Base-by-base conservation (phyloP, 768 basidiomycete species). In the Lentinula lateritia region DNA sequence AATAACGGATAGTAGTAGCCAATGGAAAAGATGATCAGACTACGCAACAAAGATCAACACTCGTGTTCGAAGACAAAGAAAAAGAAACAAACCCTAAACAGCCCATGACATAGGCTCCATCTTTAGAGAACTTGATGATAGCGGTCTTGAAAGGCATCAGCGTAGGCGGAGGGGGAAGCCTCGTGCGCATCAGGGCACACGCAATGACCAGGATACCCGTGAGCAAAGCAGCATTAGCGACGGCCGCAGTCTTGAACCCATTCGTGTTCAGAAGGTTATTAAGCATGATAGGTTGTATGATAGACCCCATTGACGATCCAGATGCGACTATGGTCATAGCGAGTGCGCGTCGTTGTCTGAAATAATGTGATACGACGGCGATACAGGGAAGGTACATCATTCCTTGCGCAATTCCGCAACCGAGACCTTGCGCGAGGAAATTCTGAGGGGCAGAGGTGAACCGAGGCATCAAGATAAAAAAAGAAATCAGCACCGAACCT, bases 391-490 rank as follows among this genome's bases (percentile, higher is more conserved):
- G 63, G 66, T 84, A 85, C 64, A 84, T 74, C 39, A 85, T 63
- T 0, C 84, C 84, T 73, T 80, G 78, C 20, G 83, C 83, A 16
- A 84, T 68, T 0, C 85, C 85, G 74, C 81, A 79, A 0, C 81
- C 83, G 6, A 86, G 69, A 0, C 82, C 83, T 71, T 87, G 84
- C 0, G 81, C 73, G 2, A 87, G 73, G 64, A 85, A 80, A 16
- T 78, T 74, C 63, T 68, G 20, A 10, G 46, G 32, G 59, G 60
- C 50, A 52, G 9, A n/a, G 13, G 18, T 15, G 20, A 63, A 36
- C 36, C 15, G 42, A 55, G 28, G 20, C 34, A 15, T 15, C 12
- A 50, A 8, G 48, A 41, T 12, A 42, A 12, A 46, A 5, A 52
- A 23, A 16, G n/a, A 1, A 23, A 36, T 42, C n/a, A 39, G 7